Base-by-base conservation (phyloP, 257 asterid species). In the Coffea canephora region DNA sequence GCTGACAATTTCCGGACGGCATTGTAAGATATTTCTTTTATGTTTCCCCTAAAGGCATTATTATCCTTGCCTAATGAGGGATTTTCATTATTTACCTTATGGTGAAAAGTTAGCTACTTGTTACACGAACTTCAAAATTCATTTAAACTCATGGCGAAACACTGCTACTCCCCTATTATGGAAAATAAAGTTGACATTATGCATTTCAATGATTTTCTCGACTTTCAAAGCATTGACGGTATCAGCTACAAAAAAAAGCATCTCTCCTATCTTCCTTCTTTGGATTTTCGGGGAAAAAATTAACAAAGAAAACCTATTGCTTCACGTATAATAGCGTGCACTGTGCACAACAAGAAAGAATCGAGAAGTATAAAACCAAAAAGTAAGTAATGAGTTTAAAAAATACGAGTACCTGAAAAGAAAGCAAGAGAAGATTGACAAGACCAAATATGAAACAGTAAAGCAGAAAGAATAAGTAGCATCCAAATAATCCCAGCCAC, bases 401-500 rank as follows among this genome's bases (percentile, higher is more conserved):
- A 46, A 21, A 41, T 23, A n/a, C 59, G 9, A 71, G 13, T 59
- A 84, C 90, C 90, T 81, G 89, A 83, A 81, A 88, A 84, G 82
- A 88, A 87, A 79, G 79, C 76, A 48, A 86, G 71, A 34, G 87
- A 83, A 13, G 90, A 86, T 69, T 88, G 90, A 81, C 91, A 88
- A 75, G 91, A 76, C 90, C 90, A 88, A 15, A 84, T 74, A 69
- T 86, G 91, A 77, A 86, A 88, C 57, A 85, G 72, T 71, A 86
- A 81, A 39, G 83, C 89, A 34, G 78, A 50, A 39, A 83, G 85
- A 76, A 88, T 86, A 41, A 85, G 86, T 43, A 86, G 21, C 83
- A 84, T 85, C 90, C 90, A 86, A n/a, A 86, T 66, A 81, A 88
- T 86, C 31, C 90, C 91, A 13, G 68, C 86, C 75, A 85, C 86